phyloP scores from a whole-genome alignment of 2,329 filamentous ascomycete genomes.

The Fusarium newnesense region DNA sequence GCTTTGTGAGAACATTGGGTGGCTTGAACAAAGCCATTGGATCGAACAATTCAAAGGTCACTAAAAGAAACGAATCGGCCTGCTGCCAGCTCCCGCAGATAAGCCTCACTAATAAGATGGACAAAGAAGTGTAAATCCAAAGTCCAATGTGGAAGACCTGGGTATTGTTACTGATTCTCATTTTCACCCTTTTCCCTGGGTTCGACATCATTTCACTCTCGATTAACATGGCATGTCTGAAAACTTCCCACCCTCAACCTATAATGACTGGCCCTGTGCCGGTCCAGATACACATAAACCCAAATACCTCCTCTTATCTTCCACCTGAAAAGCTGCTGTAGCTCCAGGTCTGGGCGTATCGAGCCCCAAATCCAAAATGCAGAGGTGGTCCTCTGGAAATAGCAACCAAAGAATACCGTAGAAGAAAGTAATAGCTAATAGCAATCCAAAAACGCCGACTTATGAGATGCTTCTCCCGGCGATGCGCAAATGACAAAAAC shows the following conservation, averaged over 20 bases:
- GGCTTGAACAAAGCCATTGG: neutral
- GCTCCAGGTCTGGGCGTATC: slow-evolving; percentile 1
- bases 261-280: neutral
- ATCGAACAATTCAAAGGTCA: neutral
- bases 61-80: neutral
- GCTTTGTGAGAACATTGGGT: neutral
- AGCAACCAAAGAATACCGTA: slow-evolving; percentile 1
- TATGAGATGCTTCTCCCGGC: slow-evolving; percentile 37
- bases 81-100: neutral
- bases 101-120: neutral
- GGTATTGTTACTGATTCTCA: slow-evolving; percentile 13
- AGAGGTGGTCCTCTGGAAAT: neutral
- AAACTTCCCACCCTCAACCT: neutral
- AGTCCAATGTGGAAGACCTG: neutral
- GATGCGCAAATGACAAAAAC: slow-evolving; percentile 26
- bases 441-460: slow-evolving; percentile 39
- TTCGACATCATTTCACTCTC: neutral
- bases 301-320: neutral
- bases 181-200: slow-evolving; percentile 12
- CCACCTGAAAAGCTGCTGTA: neutral
- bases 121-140: slow-evolving; percentile 1
- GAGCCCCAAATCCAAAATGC: neutral
- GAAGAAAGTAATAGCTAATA: slow-evolving; percentile 6
- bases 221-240: neutral
- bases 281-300: slow-evolving; percentile 1